Percentiles rank a stretch among this genome's conserved stretches.
phyloP scores from a whole-genome alignment of 345 rosid species.

The Theobroma cacao region DNA sequence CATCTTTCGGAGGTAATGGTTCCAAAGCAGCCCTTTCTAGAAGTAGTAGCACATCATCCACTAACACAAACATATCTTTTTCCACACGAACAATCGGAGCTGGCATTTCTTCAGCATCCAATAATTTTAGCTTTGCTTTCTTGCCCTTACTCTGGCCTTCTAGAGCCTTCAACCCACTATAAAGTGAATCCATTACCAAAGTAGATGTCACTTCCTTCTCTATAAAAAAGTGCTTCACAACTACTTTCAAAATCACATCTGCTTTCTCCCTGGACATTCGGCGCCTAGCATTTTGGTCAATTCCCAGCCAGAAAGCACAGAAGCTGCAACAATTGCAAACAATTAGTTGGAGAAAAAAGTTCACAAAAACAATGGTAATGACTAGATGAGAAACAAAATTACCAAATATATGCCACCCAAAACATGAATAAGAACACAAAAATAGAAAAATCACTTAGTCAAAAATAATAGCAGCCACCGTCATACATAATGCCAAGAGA shows the following conservation, averaged over 20 bases:
- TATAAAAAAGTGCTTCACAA: conserved; percentile 84
- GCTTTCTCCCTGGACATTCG: conserved; percentile 80
- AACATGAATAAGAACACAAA: not conserved
- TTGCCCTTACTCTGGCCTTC: conserved; percentile 72
- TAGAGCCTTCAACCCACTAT: conserved; percentile 94
- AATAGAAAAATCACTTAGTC: not conserved
- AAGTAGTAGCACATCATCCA: conserved; percentile 72
- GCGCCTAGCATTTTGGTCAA: conserved; percentile 66
- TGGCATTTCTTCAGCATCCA: conserved; percentile 62
- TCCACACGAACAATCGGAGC: conserved; percentile 74
- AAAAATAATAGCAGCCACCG: not conserved
- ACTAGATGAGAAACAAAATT: not conserved
- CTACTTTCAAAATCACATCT: conserved; percentile 75
- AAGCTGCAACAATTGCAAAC: conserved; percentile 53
- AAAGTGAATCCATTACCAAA: conserved; percentile 97
- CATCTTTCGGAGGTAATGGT: conserved; percentile 85
- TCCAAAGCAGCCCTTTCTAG: conserved; percentile 81
- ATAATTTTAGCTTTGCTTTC: conserved; percentile 52
- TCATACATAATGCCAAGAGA: not conserved
- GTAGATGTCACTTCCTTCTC: conserved; percentile 96
- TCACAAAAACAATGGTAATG: not conserved
- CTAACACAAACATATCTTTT: conserved; percentile 75
- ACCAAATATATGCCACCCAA: not conserved
- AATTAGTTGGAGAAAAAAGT: not conserved
- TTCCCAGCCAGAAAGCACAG: conserved; percentile 77